These are phyloP conservation scores for Kluyveromyces starmeri DNA, from an alignment of 805 yeast species.

Conservation along the genomic window DNA sequence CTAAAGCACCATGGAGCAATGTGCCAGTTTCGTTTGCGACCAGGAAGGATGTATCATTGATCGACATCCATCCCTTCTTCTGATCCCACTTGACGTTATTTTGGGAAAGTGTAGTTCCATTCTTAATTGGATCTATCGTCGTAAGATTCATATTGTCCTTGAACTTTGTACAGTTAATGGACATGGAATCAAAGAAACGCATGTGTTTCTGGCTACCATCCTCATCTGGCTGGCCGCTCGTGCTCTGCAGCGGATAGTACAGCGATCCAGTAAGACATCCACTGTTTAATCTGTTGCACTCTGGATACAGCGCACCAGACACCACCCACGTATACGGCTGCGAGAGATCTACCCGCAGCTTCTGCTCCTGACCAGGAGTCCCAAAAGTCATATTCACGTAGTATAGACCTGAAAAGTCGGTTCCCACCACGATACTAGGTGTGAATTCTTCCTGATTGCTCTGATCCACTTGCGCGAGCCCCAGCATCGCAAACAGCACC, in stretches of 20 bases:
- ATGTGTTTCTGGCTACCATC: constrained; percentile 10
- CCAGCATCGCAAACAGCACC: too few species aligned
- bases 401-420: constrained; percentile 18
- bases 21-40: constrained; percentile 31
- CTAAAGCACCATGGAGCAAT: constrained; percentile 35
- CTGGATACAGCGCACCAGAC: constrained; percentile 11
- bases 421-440: constrained; percentile 22
- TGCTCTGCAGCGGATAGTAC: constrained; percentile 15
- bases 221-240: constrained; percentile 10
- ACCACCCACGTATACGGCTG: constrained; percentile 34
- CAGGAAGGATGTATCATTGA: constrained; percentile 30
- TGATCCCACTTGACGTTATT: constrained; percentile 4
- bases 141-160: constrained; percentile 19
- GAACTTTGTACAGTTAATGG: constrained; percentile 18
- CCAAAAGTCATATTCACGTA: constrained; percentile 30
- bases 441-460: too few species aligned
- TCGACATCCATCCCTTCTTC: constrained; percentile 6
- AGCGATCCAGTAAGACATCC: constrained; percentile 10
- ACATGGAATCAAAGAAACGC: constrained; percentile 19
- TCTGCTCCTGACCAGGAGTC: constrained; percentile 22
- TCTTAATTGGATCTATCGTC: background rate
- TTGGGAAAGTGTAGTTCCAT: background rate
- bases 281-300: constrained; percentile 2
- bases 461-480: too few species aligned
- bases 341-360: constrained; percentile 30